These are phyloP conservation scores for Schwanniomyces occidentalis DNA, from an alignment of 805 yeast genomes.

Conservation along the genomic window DNA sequence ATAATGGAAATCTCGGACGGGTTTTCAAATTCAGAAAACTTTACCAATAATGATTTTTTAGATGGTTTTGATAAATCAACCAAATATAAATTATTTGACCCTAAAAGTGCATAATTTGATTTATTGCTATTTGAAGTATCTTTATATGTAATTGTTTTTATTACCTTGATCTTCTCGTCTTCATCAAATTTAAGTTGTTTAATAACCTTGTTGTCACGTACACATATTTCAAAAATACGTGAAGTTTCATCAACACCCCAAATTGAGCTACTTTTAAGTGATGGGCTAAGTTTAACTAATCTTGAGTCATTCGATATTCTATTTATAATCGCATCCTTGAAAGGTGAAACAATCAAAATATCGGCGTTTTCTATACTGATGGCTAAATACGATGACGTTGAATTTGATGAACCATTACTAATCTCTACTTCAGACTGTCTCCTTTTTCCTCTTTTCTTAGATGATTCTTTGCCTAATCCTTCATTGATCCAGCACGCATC, in stretches of 20 bases:
- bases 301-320: constrained; percentile 33
- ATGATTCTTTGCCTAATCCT: constrained; percentile 4
- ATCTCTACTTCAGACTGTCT: constrained; percentile 11
- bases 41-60: constrained; percentile 25
- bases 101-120: constrained; percentile 18
- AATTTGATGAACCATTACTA: constrained; percentile 4
- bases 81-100: constrained; percentile 29
- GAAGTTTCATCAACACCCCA: constrained; percentile 23
- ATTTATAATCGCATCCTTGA: constrained; percentile 34
- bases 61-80: constrained; percentile 24
- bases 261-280: constrained; percentile 14
- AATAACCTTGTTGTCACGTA: constrained; percentile 26
- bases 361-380: constrained; percentile 38
- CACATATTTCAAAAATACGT: constrained; percentile 19
- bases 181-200: constrained; percentile 18
- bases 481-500: constrained; percentile 37
- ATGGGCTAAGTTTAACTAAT: constrained; percentile 14
- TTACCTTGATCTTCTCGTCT: constrained; percentile 21
- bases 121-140: constrained; percentile 10
- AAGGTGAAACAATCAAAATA: constrained; percentile 46
- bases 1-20: constrained; percentile 32
- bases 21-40: constrained; percentile 32
- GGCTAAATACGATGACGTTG: constrained; percentile 20
- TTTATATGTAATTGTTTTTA: constrained; percentile 16
- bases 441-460: constrained; percentile 23